Base-by-base conservation (phyloP, 495 filamentous ascomycete species). In the Penicillium cataractarum region DNA sequence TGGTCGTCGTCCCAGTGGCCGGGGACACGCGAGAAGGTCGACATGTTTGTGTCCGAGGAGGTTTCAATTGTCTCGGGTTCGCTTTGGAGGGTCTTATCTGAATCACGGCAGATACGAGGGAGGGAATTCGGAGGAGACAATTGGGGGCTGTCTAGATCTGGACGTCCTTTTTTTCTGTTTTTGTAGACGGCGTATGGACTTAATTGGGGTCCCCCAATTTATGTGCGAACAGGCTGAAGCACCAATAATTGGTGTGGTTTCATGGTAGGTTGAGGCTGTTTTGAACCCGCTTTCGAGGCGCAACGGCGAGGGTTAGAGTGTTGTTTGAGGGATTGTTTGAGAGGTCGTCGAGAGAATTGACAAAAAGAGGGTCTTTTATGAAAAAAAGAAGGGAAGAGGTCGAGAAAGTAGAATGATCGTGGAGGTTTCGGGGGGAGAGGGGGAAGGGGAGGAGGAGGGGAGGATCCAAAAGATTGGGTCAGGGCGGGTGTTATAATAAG, bases 1-100 rank as follows among this genome's bases (percentile, higher is more conserved):
- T 54, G 66, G 48, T 72, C 70, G 40, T 72, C 67, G 37, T 70
- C 70, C 69, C 69, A 71, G 54, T 67, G 27, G 49, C 49, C 58
- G 57, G 55, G 33, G 46, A 44, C 5, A 51, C 53, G 55, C 29
- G 31, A 54, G 22, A 53, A 33, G 22, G 61, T 33, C 52, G 61
- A 56, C 54, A 54, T 54, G 51, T 10, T 54, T 54, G 51, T 10
- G 35, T 12, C 15, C 12, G 9, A 12, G 8, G n/a, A n/a, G 31
- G 15, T 32, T 32, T 29, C 29, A 54, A 37, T 22, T 37, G 29
- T 54, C 32, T 54, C 24, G 29, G 29, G 35, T 12, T 17, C 3
- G 22, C 2, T 19, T 51, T 51, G 4, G 24, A 29, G 15, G 22
- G 49, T 52, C 49, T 27, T 52, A 32, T 27, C 29, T n/a, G 49